Evolutionary conservation across 2,329 filamentous ascomycete species (phyloP).

Genomic region (Aspergillus sp.): DNA sequence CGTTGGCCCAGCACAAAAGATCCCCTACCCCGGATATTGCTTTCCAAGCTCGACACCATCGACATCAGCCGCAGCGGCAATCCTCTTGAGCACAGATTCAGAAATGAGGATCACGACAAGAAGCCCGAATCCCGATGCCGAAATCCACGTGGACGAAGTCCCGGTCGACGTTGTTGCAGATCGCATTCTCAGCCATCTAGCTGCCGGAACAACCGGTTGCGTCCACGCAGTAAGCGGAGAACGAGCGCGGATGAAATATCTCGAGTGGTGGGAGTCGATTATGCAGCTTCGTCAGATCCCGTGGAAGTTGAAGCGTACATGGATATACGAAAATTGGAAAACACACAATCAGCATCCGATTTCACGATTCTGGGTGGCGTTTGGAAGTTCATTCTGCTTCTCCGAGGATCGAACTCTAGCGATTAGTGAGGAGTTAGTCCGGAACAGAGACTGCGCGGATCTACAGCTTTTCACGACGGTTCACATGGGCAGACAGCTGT

Average conservation of each 20-base stretch:
- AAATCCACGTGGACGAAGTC: slow-evolving; percentile 25
- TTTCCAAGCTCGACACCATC: slow-evolving; percentile 17
- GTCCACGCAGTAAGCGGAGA: not conserved
- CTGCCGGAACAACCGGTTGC: not conserved
- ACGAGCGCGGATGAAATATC: not conserved
- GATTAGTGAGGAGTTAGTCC: not conserved
- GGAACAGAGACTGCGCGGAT: not conserved
- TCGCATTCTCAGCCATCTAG: slow-evolving; percentile 9
- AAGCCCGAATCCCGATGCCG: slow-evolving; percentile 16
- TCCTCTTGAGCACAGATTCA: not conserved
- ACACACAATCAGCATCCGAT: not conserved
- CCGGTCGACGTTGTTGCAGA: slow-evolving; percentile 27
- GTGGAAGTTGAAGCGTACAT: not conserved
- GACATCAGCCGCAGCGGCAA: slow-evolving; percentile 15
- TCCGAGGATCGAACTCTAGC: not conserved
- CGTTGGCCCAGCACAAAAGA: slow-evolving; percentile 21
- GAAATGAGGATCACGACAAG: slow-evolving; percentile 11
- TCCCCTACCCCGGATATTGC: slow-evolving; percentile 22
- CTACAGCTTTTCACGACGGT: not conserved
- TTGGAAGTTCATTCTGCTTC: not conserved
- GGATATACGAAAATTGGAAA: not conserved
- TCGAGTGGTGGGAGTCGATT: not conserved
- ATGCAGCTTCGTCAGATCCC: not conserved
- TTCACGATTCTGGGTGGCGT: not conserved
- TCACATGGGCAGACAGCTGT: not conserved